These are phyloP conservation scores for Bolboschoenoplectus hybrid DNA, from an alignment of 202 grass and related monocot species.

Conservation along the genomic window DNA sequence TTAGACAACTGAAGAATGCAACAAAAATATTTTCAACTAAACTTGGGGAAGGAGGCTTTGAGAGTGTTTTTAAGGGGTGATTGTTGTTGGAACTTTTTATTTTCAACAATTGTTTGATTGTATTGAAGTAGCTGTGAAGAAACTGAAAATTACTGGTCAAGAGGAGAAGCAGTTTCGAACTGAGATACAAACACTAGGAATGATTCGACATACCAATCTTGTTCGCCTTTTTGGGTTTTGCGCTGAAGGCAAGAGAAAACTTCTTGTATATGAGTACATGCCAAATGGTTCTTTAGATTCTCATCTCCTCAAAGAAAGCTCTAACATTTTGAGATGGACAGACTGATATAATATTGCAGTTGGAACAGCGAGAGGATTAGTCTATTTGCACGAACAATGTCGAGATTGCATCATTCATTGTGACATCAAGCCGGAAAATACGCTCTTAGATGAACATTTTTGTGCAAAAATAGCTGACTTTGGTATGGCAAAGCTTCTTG, in stretches of 20 bases:
- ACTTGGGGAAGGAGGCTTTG: slow-evolving; percentile 45
- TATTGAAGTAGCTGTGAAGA: slow-evolving; percentile 44
- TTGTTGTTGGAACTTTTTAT: too few relatives aligned
- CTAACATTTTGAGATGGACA: slow-evolving; percentile 32
- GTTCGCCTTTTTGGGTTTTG: slow-evolving; percentile 41
- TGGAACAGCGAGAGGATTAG: slow-evolving; percentile 33
- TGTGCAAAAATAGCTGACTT: slow-evolving; percentile 47
- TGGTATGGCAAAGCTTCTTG: slow-evolving; percentile 52
- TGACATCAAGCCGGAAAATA: slow-evolving; percentile 52
- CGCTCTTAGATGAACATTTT: slow-evolving; percentile 38
- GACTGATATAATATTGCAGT: slow-evolving; percentile 28
- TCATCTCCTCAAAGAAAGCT: slow-evolving; percentile 23
- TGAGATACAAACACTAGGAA: slow-evolving; percentile 40
- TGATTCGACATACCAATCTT: slow-evolving; percentile 42
- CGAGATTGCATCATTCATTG: slow-evolving; percentile 45
- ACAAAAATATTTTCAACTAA: slow-evolving; percentile 42
- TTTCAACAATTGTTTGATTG: too few relatives aligned
- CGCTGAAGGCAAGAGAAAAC: slow-evolving; percentile 30
- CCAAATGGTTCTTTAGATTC: slow-evolving; percentile 35
- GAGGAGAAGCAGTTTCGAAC: slow-evolving; percentile 43
- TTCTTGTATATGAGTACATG: slow-evolving; percentile 47
- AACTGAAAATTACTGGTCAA: slow-evolving; percentile 31
- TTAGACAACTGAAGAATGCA: slow-evolving; percentile 17
- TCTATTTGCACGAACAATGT: slow-evolving; percentile 46
- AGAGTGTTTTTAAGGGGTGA: slow-evolving; percentile 40